phyloP scores from a whole-genome alignment of 2,329 filamentous ascomycete genomes.

The Aspergillus sergii region DNA sequence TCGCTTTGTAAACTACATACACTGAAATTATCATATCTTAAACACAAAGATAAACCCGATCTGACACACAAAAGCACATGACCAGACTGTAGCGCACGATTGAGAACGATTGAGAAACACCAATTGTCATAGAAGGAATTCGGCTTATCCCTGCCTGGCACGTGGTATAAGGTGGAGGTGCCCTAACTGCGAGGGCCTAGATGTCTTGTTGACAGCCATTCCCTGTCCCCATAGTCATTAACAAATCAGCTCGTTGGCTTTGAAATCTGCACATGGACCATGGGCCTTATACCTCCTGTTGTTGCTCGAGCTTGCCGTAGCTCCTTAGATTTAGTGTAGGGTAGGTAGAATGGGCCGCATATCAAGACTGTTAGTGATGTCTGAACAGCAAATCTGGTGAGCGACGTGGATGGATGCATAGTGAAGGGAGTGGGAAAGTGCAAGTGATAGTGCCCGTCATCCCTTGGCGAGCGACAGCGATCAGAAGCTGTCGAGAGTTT shows the following conservation, averaged over 20 bases:
- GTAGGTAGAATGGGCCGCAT: constrained; percentile 14
- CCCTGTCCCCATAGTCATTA: not conserved
- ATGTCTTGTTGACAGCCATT: not conserved
- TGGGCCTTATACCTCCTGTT: not conserved
- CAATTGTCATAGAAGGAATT: not conserved
- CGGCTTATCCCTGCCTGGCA: not conserved
- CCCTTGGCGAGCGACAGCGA: not conserved
- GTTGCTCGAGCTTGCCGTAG: not conserved
- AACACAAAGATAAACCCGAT: not conserved
- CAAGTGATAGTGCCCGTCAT: not conserved
- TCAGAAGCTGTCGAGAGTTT: not conserved
- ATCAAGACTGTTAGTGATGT: constrained; percentile 10
- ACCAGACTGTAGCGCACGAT: no score
- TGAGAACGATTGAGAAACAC: no score
- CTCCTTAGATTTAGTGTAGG: constrained; percentile 8
- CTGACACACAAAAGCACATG: not conserved
- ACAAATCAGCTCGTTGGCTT: not conserved
- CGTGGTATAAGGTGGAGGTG: not conserved
- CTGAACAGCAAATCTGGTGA: not conserved
- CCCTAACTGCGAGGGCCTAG: not conserved
- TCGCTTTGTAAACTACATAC: not conserved
- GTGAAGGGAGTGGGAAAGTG: not conserved
- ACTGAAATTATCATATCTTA: not conserved
- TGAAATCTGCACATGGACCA: not conserved
- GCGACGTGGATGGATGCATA: not conserved